Conservation (phyloP, 164 flowering plant genomes). For the Santalum album region DNA sequence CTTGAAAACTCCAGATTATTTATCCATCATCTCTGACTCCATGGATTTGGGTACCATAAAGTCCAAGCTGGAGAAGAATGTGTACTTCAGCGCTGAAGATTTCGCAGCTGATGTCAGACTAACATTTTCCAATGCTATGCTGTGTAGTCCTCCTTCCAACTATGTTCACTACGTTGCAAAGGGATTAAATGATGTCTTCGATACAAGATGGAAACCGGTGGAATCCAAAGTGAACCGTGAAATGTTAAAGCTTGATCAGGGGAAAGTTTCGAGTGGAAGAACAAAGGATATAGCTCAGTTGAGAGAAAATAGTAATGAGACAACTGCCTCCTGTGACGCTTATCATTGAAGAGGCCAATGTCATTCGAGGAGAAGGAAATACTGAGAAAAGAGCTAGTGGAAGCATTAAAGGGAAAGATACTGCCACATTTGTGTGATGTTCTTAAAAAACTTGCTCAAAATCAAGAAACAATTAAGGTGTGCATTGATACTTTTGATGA, state of each 20-base stretch:
- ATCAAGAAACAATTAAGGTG: no score
- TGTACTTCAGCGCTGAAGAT: slow-evolving; percentile 33
- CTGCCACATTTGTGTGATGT: slow-evolving; percentile 7
- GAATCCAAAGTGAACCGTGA: slow-evolving; percentile 29
- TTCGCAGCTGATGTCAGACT: slow-evolving; percentile 78
- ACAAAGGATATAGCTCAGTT: slow-evolving; percentile 3
- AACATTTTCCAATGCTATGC: slow-evolving; percentile 84
- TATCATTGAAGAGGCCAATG: slow-evolving; percentile 14
- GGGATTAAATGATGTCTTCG: slow-evolving; percentile 35
- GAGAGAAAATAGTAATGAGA: slow-evolving; percentile 10
- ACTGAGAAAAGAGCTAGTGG: slow-evolving; percentile 22
- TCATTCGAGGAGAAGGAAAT: slow-evolving; percentile 30
- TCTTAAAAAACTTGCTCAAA: background rate
- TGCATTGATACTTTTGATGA: no score
- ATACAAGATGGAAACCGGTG: slow-evolving; percentile 39
- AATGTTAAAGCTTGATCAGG: slow-evolving; percentile 13
- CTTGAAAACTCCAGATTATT: slow-evolving; percentile 69
- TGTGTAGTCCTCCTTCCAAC: slow-evolving; percentile 64
- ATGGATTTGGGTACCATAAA: slow-evolving; percentile 92
- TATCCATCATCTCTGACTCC: slow-evolving; percentile 45
- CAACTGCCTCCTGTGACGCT: background rate
- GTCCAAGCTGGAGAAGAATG: slow-evolving; percentile 36
- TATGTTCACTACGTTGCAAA: slow-evolving; percentile 49
- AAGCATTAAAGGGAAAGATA: slow-evolving; percentile 16
- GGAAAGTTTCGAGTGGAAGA: slow-evolving; percentile 7